These are phyloP conservation scores for Salix exigua DNA, from an alignment of 345 rosid genomes.

Conservation along the genomic window DNA sequence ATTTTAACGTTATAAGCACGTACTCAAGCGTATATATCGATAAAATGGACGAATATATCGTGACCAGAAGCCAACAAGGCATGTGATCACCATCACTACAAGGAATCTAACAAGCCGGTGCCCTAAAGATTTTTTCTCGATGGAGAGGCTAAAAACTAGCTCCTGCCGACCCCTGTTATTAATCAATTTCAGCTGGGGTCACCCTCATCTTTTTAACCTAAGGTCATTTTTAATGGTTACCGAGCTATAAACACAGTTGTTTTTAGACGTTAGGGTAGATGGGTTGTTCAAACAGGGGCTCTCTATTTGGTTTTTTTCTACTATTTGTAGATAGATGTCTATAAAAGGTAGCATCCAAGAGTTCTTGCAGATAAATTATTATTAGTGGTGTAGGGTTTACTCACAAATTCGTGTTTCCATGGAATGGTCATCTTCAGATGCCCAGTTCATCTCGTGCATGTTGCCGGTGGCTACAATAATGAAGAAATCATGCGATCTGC, in stretches of 20 bases:
- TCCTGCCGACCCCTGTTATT: slow-evolving; percentile 7
- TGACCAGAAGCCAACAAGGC: not conserved
- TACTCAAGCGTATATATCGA: not conserved
- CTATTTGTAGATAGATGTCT: not conserved
- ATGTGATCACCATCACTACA: not conserved
- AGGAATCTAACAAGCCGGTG: not conserved
- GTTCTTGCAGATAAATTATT: not conserved
- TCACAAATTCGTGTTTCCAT: not conserved
- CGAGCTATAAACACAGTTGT: not conserved
- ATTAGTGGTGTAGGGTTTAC: not conserved
- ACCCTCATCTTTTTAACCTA: not conserved
- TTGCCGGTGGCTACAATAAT: too few species aligned
- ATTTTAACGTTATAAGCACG: not conserved
- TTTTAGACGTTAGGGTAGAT: not conserved
- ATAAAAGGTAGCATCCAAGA: not conserved
- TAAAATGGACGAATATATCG: not conserved
- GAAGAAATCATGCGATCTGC: not conserved
- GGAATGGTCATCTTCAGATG: too few species aligned
- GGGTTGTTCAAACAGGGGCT: not conserved
- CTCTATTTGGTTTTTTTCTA: not conserved
- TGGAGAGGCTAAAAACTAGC: not conserved
- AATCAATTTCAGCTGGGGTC: not conserved
- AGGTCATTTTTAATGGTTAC: not conserved
- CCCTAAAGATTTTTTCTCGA: not conserved
- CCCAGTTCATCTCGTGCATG: too few species aligned